Evolutionary conservation across 2,329 filamentous ascomycete species (phyloP).

Genomic region (Septoria petroselini): DNA sequence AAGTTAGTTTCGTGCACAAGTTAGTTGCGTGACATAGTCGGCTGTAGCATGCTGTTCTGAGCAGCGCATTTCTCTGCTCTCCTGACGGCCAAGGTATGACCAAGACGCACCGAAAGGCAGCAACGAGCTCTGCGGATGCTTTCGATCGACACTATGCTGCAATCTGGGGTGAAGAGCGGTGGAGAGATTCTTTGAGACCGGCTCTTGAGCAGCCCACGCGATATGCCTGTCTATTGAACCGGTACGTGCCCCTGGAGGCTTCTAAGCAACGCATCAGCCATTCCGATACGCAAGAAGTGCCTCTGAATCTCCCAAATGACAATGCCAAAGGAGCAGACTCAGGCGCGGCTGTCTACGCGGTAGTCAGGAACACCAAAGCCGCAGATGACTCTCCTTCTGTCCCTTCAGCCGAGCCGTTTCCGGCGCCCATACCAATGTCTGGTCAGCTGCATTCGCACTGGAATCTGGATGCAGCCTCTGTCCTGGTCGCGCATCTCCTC

Average conservation of each 20-base stretch:
- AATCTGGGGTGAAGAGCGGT: slow-evolving; percentile 33
- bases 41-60: no score
- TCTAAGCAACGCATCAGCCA: slow-evolving; percentile 20
- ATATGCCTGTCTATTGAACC: slow-evolving; percentile 33
- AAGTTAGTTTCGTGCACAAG: background rate
- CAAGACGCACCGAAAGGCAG: slow-evolving; percentile 28
- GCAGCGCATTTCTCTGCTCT: background rate
- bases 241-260: slow-evolving; percentile 25
- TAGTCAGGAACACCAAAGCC: slow-evolving; percentile 13
- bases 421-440: slow-evolving; percentile 22
- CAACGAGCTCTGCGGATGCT: slow-evolving; percentile 28
- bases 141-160: slow-evolving; percentile 35
- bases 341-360: slow-evolving; percentile 9
- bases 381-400: background rate
- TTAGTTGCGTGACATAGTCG: no score
- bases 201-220: slow-evolving; percentile 28
- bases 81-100: slow-evolving; percentile 23
- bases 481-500: slow-evolving; percentile 39
- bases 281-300: slow-evolving; percentile 12
- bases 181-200: slow-evolving; percentile 31
- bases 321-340: background rate
- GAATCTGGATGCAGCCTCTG: slow-evolving; percentile 37
- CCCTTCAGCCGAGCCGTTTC: slow-evolving; percentile 23
- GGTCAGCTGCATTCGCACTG: slow-evolving; percentile 31
- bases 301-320: slow-evolving; percentile 10